Evolutionary conservation across 31 red algal species (phyloP).

Genomic region (Endocladia muricata): DNA sequence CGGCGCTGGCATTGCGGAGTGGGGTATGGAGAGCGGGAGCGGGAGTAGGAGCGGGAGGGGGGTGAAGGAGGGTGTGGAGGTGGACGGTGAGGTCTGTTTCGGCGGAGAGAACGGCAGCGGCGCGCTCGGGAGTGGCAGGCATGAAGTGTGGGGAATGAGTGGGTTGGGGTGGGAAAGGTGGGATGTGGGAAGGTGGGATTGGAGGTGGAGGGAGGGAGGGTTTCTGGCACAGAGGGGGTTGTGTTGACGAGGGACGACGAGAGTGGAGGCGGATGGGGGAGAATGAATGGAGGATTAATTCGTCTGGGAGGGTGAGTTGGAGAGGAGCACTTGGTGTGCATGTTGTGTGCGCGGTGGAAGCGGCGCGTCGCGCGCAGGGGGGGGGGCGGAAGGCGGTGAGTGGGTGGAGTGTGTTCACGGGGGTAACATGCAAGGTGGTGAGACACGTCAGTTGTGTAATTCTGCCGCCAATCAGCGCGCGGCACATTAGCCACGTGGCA

Average conservation of each 20-base stretch:
- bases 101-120: neutral
- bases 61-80: neutral
- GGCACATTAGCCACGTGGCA: no score
- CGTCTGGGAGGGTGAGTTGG: no score
- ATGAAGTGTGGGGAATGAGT: neutral
- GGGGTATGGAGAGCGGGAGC: neutral
- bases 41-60: neutral
- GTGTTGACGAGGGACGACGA: neutral
- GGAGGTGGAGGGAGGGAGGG: neutral
- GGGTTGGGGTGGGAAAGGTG: neutral
- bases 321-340: no score
- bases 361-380: no score
- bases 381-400: no score
- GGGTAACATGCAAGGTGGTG: no score
- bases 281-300: no score
- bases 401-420: no score
- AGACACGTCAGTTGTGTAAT: no score
- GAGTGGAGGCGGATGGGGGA: no score
- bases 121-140: neutral
- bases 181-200: neutral
- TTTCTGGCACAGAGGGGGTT: neutral
- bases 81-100: neutral
- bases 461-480: no score
- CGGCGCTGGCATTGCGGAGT: neutral
- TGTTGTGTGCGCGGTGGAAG: no score